phyloP scores from a whole-genome alignment of 768 basidiomycete species.

The Rhodotorula taiwanensis region DNA sequence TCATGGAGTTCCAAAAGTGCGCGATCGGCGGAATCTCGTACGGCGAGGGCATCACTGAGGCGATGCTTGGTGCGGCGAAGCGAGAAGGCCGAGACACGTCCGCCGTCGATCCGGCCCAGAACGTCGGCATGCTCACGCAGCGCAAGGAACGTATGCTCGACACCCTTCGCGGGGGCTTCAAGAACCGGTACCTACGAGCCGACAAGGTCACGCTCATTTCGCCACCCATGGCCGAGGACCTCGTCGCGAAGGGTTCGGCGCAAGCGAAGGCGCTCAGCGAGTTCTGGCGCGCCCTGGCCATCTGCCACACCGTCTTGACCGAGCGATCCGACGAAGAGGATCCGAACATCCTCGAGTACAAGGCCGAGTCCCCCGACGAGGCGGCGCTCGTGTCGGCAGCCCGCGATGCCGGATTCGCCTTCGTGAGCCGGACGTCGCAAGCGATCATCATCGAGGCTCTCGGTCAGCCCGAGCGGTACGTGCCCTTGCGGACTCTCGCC shows the following conservation, averaged over 20 bases:
- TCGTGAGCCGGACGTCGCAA: slow-evolving; percentile 67
- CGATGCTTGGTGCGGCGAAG: slow-evolving; percentile 82
- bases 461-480: slow-evolving; percentile 77
- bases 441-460: slow-evolving; percentile 81
- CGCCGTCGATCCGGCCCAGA: slow-evolving; percentile 61
- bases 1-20: slow-evolving; percentile 98
- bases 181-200: slow-evolving; percentile 74
- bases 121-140: slow-evolving; percentile 57
- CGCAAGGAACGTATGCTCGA: slow-evolving; percentile 71
- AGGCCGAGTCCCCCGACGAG: slow-evolving; percentile 94
- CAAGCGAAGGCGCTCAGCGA: slow-evolving; percentile 53
- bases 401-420: slow-evolving; percentile 87
- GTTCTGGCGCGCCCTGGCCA: slow-evolving; percentile 89
- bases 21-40: slow-evolving; percentile 76
- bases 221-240: slow-evolving; percentile 71
- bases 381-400: slow-evolving; percentile 88
- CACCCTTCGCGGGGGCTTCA: slow-evolving; percentile 68
- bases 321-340: slow-evolving; percentile 62
- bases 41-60: slow-evolving; percentile 92
- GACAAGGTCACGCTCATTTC: slow-evolving; percentile 82
- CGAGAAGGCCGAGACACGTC: slow-evolving; percentile 64
- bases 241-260: slow-evolving; percentile 48
- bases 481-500: slow-evolving; percentile 71
- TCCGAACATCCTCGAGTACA: slow-evolving; percentile 62
- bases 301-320: slow-evolving; percentile 86